Percentiles rank a stretch among this genome's conserved stretches.
These are phyloP conservation scores for Pichia paraexigua DNA, from an alignment of 805 yeast species.

Conservation along the genomic window DNA sequence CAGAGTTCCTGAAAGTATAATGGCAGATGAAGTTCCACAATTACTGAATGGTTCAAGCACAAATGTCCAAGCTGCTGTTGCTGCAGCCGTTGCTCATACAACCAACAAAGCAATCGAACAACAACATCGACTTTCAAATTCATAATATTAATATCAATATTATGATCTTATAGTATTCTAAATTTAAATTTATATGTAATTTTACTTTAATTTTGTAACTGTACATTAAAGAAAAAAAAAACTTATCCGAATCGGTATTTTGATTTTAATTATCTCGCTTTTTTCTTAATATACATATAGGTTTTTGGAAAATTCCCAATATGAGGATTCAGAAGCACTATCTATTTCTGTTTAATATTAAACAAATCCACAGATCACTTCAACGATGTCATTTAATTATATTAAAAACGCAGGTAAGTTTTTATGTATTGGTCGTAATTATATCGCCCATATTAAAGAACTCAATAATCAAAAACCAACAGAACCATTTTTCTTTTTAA, in stretches of 20 bases:
- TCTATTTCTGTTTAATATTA: too few species aligned
- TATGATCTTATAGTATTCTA: not conserved
- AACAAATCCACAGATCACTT: too few species aligned
- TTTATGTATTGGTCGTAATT: constrained; percentile 93
- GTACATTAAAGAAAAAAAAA: not conserved
- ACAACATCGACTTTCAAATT: constrained; percentile 9
- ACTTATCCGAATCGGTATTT: not conserved
- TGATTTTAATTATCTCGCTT: not conserved
- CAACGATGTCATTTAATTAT: constrained; percentile 39
- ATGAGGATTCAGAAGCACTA: too few species aligned
- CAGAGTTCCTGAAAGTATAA: constrained; percentile 2
- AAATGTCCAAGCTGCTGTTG: constrained; percentile 19
- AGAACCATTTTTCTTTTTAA: constrained; percentile 87
- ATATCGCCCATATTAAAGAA: constrained; percentile 93
- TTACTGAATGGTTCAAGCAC: constrained; percentile 9
- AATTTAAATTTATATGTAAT: not conserved
- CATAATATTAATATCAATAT: not conserved
- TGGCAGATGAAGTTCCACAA: constrained; percentile 7
- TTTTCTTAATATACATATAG: too few species aligned
- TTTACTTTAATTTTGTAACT: too few species aligned
- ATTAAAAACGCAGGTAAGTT: constrained; percentile 64
- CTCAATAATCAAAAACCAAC: constrained; percentile 72
- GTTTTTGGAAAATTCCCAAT: too few species aligned
- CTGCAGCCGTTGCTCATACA: constrained; percentile 23
- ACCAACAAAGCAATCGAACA: constrained; percentile 19